Evolutionary conservation across 2,329 filamentous ascomycete species (phyloP).

Genomic region (Alternaria panax): DNA sequence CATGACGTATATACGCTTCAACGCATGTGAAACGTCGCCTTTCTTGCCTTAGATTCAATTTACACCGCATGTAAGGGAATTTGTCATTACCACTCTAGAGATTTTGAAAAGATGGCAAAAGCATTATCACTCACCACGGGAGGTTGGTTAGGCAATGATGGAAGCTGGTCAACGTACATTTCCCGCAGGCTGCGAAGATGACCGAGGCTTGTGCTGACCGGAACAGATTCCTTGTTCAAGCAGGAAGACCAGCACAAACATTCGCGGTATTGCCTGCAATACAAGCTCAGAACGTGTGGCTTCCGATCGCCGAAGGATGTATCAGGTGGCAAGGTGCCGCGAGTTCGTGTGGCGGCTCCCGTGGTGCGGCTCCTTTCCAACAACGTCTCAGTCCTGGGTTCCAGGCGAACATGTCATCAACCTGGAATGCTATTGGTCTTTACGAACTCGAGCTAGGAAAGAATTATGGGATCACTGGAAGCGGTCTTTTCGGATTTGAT

Average conservation of each 20-base stretch:
- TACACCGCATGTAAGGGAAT: neutral
- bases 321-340: neutral
- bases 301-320: neutral
- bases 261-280: conserved; percentile 1
- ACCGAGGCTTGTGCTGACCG: neutral
- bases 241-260: neutral
- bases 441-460: conserved; percentile 2
- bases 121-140: neutral
- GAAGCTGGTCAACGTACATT: conserved; percentile 6
- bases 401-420: conserved; percentile 7
- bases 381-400: conserved; percentile 3
- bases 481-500: neutral
- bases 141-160: conserved; percentile 2
- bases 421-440: conserved; percentile 1
- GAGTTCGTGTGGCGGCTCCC: neutral
- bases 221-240: neutral
- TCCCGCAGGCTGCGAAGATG: accelerated
- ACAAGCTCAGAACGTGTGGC: neutral
- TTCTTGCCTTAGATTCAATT: neutral
- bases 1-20: neutral
- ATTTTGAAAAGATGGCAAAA: neutral
- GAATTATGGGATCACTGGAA: neutral
- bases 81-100: neutral
- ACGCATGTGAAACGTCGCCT: neutral
- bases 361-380: neutral